These are phyloP conservation scores for Galerina sulciceps DNA, from an alignment of 768 basidiomycete species.

Conservation along the genomic window DNA sequence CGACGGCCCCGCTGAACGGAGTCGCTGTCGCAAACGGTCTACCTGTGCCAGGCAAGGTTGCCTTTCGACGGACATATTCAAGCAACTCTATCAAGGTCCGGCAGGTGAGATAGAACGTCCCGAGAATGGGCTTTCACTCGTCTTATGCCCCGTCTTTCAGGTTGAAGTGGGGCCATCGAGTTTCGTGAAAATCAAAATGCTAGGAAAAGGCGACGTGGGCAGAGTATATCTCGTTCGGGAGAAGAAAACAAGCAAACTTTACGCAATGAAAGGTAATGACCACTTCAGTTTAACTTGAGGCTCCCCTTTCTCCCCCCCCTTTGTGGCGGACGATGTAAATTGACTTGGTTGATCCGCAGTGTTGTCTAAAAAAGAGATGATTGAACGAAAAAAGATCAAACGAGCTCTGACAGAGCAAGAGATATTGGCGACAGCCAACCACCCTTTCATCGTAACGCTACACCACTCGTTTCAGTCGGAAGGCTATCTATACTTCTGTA, in stretches of 20 bases:
- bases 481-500: constrained; percentile 97
- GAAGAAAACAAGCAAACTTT: constrained; percentile 96
- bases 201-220: constrained; percentile 99
- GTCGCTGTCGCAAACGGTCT: constrained; percentile 43
- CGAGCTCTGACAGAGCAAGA: constrained; percentile 98
- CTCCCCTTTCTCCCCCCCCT: constrained; percentile 26
- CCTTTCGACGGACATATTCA: constrained; percentile 94
- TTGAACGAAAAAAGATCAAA: constrained; percentile 99
- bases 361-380: constrained; percentile 99
- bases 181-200: constrained; percentile 95
- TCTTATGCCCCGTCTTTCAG: constrained; percentile 40
- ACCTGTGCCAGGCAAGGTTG: constrained; percentile 55
- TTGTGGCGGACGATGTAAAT: constrained; percentile 39
- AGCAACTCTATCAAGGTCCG: constrained; percentile 96
- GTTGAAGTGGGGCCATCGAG: constrained; percentile 94
- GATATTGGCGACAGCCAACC: constrained; percentile 97
- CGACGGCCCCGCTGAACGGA: constrained; percentile 38
- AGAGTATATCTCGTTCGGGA: constrained; percentile 98
- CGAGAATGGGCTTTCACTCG: constrained; percentile 3
- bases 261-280: constrained; percentile 96
- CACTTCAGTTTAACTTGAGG: constrained; percentile 25
- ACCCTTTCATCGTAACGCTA: constrained; percentile 99
- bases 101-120: constrained; percentile 52
- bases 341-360: constrained; percentile 61
- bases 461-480: constrained; percentile 99